Evolutionary conservation across 768 basidiomycete genomes (phyloP).

Genomic region (Pilatotrama ljubarskyi): DNA sequence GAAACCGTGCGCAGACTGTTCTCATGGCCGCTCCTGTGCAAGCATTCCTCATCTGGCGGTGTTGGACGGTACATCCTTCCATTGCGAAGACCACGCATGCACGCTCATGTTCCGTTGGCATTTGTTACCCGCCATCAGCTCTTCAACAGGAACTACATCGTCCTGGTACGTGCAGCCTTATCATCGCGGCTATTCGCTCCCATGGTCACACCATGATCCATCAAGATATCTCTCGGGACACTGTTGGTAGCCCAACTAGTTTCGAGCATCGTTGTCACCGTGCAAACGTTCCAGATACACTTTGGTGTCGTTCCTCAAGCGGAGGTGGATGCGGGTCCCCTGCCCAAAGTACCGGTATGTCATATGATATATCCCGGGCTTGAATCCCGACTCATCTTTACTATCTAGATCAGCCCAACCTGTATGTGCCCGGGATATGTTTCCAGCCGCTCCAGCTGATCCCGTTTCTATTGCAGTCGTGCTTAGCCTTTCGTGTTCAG

Average conservation of each 20-base stretch:
- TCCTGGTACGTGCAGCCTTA: conserved; percentile 14
- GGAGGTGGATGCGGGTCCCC: conserved; percentile 3
- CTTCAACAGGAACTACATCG: conserved; percentile 13
- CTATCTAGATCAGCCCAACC: conserved; percentile 8
- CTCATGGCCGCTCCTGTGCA: conserved; percentile 31
- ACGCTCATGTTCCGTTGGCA: neutral
- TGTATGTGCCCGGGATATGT: conserved; percentile 5
- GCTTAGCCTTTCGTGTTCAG: conserved; percentile 19
- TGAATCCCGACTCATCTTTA: neutral
- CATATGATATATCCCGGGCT: no score
- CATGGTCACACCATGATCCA: neutral
- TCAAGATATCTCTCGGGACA: conserved; percentile 8
- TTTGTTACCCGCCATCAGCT: conserved; percentile 5
- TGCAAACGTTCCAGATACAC: conserved; percentile 16
- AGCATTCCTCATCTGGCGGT: conserved; percentile 30
- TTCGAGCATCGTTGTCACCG: conserved; percentile 18
- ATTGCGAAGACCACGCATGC: neutral
- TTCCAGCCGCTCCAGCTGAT: neutral
- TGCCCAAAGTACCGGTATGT: conserved; percentile 18
- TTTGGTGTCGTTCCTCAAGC: conserved; percentile 18
- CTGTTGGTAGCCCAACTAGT: conserved; percentile 15
- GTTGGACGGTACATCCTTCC: conserved; percentile 26
- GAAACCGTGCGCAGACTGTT: conserved; percentile 15
- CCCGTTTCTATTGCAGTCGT: conserved; percentile 8
- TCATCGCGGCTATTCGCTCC: neutral